Base-by-base conservation (phyloP, 345 rosid genomes). In the Hypericum perforatum region DNA sequence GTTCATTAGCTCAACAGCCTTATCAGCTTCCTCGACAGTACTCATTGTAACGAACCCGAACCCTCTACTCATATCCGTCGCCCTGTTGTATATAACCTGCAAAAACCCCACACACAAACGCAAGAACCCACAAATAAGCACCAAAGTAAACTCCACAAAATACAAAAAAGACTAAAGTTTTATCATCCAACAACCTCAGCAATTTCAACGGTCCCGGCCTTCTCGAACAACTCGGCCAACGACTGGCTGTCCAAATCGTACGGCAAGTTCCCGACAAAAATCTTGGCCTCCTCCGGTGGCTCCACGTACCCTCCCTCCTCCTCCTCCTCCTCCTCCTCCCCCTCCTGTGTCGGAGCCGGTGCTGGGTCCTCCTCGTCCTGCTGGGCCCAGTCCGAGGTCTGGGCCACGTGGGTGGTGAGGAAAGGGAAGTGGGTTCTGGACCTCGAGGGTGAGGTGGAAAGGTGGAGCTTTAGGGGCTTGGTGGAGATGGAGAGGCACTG, bases 1-100 rank as follows among this genome's bases (percentile, higher is more conserved):
- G 65, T 79, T 63, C 44, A 85, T 66, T 69, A 71, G 66, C 14
- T 85, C 94, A 1, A 76, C 84, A 53, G 92, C 98, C 63, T 61
- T 76, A 52, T 91, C 98, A 39, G 92, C 92, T 73, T 91, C 96
- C 41, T 82, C 92, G 57, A 85, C 87, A 0, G 82, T 72, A 61
- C 89, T 87, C 95, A 91, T 85, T 0, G 88, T 82, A 68, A 91
- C 95, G 32, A 91, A 91, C 45, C 98, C 96, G 48, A 91, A 91
- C 13, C 98, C 98, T 39, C 98, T 85, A 46, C 98, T 91, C 63
- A 68, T 22, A 22, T 22, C 32, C 32, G 32, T 22, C 32, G 32
- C 32, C 32, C 32, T 22, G 32, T 22, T 22, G 32, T 22, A 22
- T 22, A 22, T 22, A 22, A 22, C 32, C 32, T 22, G 32, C 32